Evolutionary conservation across 2,329 filamentous ascomycete species (phyloP), one percentile per base, ranked within the genome.

Genomic region (Talaromyces piceae): DNA sequence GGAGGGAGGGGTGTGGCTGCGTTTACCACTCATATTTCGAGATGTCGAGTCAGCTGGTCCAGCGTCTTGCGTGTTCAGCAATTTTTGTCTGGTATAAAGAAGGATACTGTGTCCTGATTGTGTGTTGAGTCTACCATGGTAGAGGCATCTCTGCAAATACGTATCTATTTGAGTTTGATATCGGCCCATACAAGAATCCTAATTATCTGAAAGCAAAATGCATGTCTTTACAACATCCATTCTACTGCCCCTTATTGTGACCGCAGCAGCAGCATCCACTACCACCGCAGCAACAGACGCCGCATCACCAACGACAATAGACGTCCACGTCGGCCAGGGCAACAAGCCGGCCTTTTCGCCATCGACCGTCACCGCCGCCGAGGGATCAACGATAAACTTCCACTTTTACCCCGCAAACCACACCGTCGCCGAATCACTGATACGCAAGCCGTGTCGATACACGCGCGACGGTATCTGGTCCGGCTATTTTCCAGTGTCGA

Each of bases 331-430:
- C n/a, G 67, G 66, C 5, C 55, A 59, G 0, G 65, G 64, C 11
- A 51, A 2, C 64, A n/a, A 37, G 20, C 69, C 49, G 58, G 62
- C 30, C 20, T 70, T 66, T 50, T 53, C 56, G 1, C 67, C 67
- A 1, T 45, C 56, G 13, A 62, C 51, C 6, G 44, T 69, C 28
- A 59, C 58, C 0, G 67, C 67, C 1, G 55, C 60, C 0, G 54
- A 62, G 1, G 67, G 67, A 16, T 67, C 69, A 50, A 37, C 60
- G 1, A 54, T 70, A 12, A 73, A 78, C 54, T 86, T 81, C 63
- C 70, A 76, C 41, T 85, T 86, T 60, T 84, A 80, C 57, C 81
- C 82, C 1, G 72, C 72, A 20, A 82, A 79, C 47, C 83, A 87
- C 60, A 83, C 80, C 3, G 78, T 86, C n/a, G 78, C 79, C 7